These are phyloP conservation scores for Friedmanniomyces endolithicus DNA, from an alignment of 495 filamentous ascomycete genomes.

Conservation along the genomic window DNA sequence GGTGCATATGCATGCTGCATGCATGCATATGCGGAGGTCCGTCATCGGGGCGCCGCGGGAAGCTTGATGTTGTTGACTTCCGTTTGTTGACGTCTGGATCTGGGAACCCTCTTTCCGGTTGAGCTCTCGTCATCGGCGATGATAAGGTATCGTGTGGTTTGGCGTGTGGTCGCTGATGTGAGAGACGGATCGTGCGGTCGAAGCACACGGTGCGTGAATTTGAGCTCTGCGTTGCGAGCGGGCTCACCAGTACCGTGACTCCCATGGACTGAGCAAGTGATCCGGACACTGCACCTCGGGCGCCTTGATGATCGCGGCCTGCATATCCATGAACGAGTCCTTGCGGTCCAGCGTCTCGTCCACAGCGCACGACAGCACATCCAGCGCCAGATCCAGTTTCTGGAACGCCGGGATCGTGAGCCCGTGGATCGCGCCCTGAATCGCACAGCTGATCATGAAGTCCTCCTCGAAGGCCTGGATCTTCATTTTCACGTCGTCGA, in stretches of 20 bases:
- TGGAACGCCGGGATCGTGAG: constrained; percentile 18
- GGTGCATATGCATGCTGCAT: neutral
- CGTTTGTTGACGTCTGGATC: no score
- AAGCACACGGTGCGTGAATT: no score
- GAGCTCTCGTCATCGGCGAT: no score
- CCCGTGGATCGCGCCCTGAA: constrained; percentile 24
- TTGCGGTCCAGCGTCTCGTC: neutral
- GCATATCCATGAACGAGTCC: neutral
- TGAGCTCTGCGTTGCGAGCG: neutral
- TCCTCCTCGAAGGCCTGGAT: constrained; percentile 48
- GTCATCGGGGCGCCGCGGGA: neutral
- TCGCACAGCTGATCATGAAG: constrained; percentile 50
- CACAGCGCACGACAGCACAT: constrained; percentile 19
- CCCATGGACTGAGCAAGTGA: constrained; percentile 6
- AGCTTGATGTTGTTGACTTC: neutral
- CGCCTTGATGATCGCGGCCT: neutral
- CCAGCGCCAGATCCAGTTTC: constrained; percentile 22
- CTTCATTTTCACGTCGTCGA: constrained; percentile 47
- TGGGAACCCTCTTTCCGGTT: no score
- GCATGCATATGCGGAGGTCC: neutral
- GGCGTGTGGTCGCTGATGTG: neutral
- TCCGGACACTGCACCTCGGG: constrained; percentile 2
- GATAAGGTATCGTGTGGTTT: neutral
- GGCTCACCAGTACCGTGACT: constrained; percentile 11
- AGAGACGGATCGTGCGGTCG: no score